These are phyloP conservation scores for Fusarium continuum DNA, from an alignment of 2,329 filamentous ascomycete genomes.

Conservation along the genomic window DNA sequence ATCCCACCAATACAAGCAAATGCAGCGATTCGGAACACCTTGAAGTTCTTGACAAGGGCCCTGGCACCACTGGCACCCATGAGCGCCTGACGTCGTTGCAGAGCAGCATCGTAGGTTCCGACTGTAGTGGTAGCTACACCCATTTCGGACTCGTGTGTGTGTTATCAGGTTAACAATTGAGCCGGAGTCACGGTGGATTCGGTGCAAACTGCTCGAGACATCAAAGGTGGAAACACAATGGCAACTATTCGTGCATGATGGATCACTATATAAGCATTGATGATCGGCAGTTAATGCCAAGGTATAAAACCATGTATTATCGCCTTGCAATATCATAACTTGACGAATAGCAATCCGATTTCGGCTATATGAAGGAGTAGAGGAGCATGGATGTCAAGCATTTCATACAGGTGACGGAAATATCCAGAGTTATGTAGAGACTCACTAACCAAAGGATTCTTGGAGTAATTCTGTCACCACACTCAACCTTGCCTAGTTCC, in stretches of 20 bases:
- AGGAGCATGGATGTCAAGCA: background rate
- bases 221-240: background rate
- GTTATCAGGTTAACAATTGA: background rate
- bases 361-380: conserved; percentile 9
- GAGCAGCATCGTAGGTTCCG: conserved; percentile 59
- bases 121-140: conserved; percentile 14
- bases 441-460: background rate
- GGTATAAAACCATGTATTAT: conserved; percentile 11
- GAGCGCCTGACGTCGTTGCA: conserved; percentile 60
- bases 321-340: background rate
- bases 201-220: background rate
- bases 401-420: background rate
- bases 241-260: background rate
- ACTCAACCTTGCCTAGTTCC: background rate
- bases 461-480: background rate
- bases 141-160: conserved; percentile 5
- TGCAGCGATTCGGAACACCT: conserved; percentile 67
- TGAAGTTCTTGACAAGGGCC: conserved; percentile 67
- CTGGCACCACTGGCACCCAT: conserved; percentile 62
- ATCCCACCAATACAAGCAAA: conserved; percentile 72
- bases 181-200: background rate
- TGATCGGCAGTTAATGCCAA: background rate
- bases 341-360: background rate
- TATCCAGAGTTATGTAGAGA: no score
- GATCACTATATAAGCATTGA: conserved; percentile 9